phyloP scores from a whole-genome alignment of 306 rosid genomes.

The Quercus engelmannii region DNA sequence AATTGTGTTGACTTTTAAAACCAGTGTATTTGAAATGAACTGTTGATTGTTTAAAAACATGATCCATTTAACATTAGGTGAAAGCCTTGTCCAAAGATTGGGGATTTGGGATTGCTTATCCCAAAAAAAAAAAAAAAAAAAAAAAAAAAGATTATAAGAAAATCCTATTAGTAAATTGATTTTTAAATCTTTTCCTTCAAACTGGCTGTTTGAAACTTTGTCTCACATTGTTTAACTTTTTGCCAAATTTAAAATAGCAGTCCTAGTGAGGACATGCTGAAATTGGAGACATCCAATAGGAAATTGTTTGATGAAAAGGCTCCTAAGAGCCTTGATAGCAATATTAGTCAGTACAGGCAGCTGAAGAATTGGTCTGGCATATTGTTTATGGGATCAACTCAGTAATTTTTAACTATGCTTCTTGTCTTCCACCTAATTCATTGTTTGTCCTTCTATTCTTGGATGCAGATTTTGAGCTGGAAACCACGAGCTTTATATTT shows the following conservation, averaged over 20 bases:
- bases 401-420: neutral
- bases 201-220: too few species aligned
- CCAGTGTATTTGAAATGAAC: too few species aligned
- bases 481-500: slow-evolving; percentile 37
- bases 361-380: neutral
- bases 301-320: neutral
- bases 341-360: neutral
- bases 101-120: too few species aligned
- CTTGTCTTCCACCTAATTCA: neutral
- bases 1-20: too few species aligned
- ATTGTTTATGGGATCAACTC: neutral
- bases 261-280: neutral
- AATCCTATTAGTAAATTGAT: too few species aligned
- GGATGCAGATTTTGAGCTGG: slow-evolving; percentile 39
- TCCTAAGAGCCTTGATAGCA: neutral
- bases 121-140: too few species aligned
- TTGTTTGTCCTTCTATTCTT: neutral
- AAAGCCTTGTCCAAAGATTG: too few species aligned
- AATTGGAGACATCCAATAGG: neutral
- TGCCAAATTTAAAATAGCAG: neutral
- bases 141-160: too few species aligned
- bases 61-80: too few species aligned
- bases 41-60: too few species aligned
- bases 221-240: neutral
- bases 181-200: too few species aligned